Evolutionary conservation across 163 green algal genomes (phyloP), one percentile per base, ranked within the genome.

Genomic region (Coccomyxa subellipsoidea): DNA sequence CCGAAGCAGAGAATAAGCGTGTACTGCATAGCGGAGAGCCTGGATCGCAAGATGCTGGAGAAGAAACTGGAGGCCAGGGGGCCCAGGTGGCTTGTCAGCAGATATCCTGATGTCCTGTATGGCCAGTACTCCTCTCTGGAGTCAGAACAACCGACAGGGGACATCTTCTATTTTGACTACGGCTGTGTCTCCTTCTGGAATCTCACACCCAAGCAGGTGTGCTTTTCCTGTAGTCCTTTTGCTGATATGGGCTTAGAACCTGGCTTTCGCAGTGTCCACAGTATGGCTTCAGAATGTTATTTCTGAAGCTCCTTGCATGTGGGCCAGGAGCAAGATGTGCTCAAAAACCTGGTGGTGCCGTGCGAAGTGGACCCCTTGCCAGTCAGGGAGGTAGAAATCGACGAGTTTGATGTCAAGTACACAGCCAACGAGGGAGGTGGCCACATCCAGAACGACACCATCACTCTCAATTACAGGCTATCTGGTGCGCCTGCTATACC

Each of bases 91-190:
- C 87, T 89, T 36, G 59, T 90, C 72, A 83, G 90, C 34, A 81
- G 69, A 29, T 93, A 90, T 34, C 84, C 89, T 25, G 90, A 93
- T 34, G 82, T 86, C 39, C 36, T 82, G 59, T 89, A 92, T 70
- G 90, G 87, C 35, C 79, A 85, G 34, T 89, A 89, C 75, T 80
- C 25, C 81, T 40, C 59, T 31, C 18, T 66, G 38, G 6, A 83
- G 69, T 15, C 53, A 54, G 38, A 21, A 70, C 39, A 75, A 12
- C 32, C 78, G 7, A 54, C 2, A 54, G 78, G 78, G 18, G 78
- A 77, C 86, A 78, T 95, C 6, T 94, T 94, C 80, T 95, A 96
- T 87, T 97, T 96, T 89, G 93, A 96, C 87, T 97, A 95, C 40
- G 90, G 88, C 75, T 86, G 85, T 36, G 47, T 92, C 18, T 86